These are phyloP conservation scores for Tetratostichococcus sp. DNA, from an alignment of 139 green algal species.

Conservation along the genomic window DNA sequence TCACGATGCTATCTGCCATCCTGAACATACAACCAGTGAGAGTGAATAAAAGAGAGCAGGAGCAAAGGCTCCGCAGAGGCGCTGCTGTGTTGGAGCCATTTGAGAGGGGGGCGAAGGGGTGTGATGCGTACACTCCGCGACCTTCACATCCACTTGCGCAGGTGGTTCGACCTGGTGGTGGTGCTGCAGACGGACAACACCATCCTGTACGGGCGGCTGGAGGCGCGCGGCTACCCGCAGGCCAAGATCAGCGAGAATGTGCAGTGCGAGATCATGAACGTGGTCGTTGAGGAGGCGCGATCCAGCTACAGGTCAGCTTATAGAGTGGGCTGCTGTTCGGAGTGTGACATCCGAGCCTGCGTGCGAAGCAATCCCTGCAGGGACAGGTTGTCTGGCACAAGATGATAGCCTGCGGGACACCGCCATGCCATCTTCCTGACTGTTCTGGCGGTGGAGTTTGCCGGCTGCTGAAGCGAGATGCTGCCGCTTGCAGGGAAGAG, in stretches of 20 bases:
- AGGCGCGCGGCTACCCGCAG: constrained; percentile 74
- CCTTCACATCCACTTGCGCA: too few species aligned
- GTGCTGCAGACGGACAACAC: constrained; percentile 92
- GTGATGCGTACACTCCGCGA: too few species aligned
- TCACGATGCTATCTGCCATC: too few species aligned
- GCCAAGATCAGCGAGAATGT: constrained; percentile 94
- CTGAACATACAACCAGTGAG: background rate
- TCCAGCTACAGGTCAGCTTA: constrained; percentile 85
- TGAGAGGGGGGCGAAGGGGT: too few species aligned
- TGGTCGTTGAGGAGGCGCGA: constrained; percentile 86
- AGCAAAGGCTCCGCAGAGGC: too few species aligned
- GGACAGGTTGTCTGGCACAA: background rate
- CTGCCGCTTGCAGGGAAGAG: constrained; percentile 49
- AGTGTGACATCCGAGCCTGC: too few species aligned
- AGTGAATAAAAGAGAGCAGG: too few species aligned
- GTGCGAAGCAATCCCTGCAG: background rate
- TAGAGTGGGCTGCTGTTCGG: background rate
- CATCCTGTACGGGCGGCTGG: constrained; percentile 82
- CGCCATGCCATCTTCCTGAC: too few species aligned
- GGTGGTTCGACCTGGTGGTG: constrained; percentile 95
- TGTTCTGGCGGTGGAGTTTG: too few species aligned
- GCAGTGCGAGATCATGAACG: constrained; percentile 98
- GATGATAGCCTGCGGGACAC: too few species aligned
- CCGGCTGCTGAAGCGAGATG: too few species aligned
- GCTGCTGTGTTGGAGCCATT: too few species aligned